A percentile compares a stretch with the other conserved stretches of the same genome.
phyloP scores from a whole-genome alignment of 805 yeast species.

The Tetrapisispora nanseiensis region DNA sequence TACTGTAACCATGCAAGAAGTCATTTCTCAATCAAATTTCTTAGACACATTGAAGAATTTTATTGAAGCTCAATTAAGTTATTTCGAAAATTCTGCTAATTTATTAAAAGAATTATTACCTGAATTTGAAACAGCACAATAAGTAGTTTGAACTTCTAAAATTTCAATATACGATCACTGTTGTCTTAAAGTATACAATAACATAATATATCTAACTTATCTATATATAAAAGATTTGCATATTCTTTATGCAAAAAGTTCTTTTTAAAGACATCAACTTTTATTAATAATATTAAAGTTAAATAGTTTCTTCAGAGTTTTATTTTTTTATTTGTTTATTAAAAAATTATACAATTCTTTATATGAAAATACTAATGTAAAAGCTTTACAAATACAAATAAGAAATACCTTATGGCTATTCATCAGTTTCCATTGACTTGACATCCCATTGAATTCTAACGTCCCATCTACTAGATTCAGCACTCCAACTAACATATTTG shows the following conservation, averaged over 20 bases:
- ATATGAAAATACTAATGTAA: no score
- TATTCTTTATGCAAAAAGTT: no score
- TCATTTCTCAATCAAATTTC: slow-evolving; percentile 60
- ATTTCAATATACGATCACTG: no score
- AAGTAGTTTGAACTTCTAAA: not conserved
- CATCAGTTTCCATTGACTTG: slow-evolving; percentile 34
- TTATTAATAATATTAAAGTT: no score
- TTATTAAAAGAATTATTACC: slow-evolving; percentile 43
- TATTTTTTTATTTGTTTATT: no score
- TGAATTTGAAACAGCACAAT: not conserved
- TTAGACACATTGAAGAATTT: slow-evolving; percentile 58
- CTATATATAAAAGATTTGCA: no score
- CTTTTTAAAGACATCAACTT: no score
- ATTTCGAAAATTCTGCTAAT: slow-evolving; percentile 66
- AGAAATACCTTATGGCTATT: slow-evolving; percentile 9
- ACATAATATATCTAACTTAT: no score
- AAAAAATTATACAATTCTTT: no score
- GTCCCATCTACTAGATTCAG: slow-evolving; percentile 92
- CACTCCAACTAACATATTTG: slow-evolving; percentile 80
- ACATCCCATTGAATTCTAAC: slow-evolving; percentile 72
- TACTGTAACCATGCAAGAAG: slow-evolving; percentile 71
- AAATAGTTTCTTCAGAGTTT: no score
- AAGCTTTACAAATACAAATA: not conserved
- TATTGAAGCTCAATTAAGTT: slow-evolving; percentile 70
- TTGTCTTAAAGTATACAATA: no score